A percentile compares a stretch with the other conserved stretches of the same genome.
phyloP scores from a whole-genome alignment of 1,284 basidiomycete species.

The Inonotus obliquus region DNA sequence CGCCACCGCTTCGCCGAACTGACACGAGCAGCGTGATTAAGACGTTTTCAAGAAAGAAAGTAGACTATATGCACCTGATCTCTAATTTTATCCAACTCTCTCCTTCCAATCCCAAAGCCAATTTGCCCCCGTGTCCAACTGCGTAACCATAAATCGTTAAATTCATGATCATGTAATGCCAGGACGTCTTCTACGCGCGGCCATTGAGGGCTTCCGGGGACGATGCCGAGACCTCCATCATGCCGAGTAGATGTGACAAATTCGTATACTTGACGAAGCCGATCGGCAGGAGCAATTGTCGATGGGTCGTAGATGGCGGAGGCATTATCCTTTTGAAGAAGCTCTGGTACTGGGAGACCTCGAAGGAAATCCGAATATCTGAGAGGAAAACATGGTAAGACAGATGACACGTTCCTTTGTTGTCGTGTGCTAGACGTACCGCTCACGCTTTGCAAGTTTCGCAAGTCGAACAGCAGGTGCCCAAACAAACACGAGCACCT shows the following conservation, averaged over 20 bases:
- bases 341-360: slow-evolving; percentile 52
- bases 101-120: slow-evolving; percentile 41
- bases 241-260: slow-evolving; percentile 66
- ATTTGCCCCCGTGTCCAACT: slow-evolving; percentile 60
- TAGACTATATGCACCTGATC: slow-evolving; percentile 42
- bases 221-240: slow-evolving; percentile 79
- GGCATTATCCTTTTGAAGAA: slow-evolving; percentile 31
- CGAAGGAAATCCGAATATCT: slow-evolving; percentile 61
- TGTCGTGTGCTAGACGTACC: slow-evolving; percentile 46
- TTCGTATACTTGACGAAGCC: slow-evolving; percentile 73
- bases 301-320: slow-evolving; percentile 37
- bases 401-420: neutral
- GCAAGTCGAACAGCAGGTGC: slow-evolving; percentile 61
- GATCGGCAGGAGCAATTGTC: slow-evolving; percentile 62
- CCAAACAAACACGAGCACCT: slow-evolving; percentile 78
- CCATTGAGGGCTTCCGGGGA: slow-evolving; percentile 68
- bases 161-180: slow-evolving; percentile 77
- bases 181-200: slow-evolving; percentile 75
- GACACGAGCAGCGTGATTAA: slow-evolving; percentile 9
- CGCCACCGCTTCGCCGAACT: slow-evolving; percentile 88
- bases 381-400: slow-evolving; percentile 16
- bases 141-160: slow-evolving; percentile 71
- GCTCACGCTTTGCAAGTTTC: slow-evolving; percentile 68
- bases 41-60: neutral
- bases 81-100: slow-evolving; percentile 54